phyloP scores from a whole-genome alignment of 2,329 filamentous ascomycete genomes.

The Fusarium longipes region DNA sequence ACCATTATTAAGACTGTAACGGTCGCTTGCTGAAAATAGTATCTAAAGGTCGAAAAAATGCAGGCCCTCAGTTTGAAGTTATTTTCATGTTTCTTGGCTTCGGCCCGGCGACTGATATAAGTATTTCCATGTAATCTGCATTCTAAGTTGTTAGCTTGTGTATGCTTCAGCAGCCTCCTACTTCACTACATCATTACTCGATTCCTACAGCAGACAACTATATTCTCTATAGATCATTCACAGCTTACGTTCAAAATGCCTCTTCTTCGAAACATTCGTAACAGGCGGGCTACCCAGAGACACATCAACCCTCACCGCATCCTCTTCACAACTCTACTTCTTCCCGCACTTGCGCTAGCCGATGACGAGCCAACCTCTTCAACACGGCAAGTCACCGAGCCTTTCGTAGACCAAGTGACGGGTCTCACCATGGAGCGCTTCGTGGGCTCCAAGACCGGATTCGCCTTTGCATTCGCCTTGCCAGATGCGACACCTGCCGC shows the following conservation, averaged over 20 bases:
- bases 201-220: no score
- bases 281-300: neutral
- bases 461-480: neutral
- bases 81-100: conserved; percentile 13
- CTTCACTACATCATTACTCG: neutral
- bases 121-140: neutral
- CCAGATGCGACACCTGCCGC: neutral
- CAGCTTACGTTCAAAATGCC: neutral
- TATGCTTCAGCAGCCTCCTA: neutral
- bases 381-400: neutral
- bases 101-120: neutral
- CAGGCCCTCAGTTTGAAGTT: neutral
- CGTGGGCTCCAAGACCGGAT: neutral
- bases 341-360: neutral
- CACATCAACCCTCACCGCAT: conserved; percentile 8
- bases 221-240: neutral
- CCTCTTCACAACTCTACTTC: neutral
- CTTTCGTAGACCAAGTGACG: conserved; percentile 14
- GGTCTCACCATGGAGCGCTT: conserved; percentile 26
- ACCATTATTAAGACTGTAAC: neutral
- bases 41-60: accelerated
- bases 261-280: neutral
- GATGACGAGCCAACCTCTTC: conserved; percentile 14
- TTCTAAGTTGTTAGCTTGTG: neutral
- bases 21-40: neutral